Base-by-base conservation (phyloP, 2,329 filamentous ascomycete genomes). In the Cadophora sp. region DNA sequence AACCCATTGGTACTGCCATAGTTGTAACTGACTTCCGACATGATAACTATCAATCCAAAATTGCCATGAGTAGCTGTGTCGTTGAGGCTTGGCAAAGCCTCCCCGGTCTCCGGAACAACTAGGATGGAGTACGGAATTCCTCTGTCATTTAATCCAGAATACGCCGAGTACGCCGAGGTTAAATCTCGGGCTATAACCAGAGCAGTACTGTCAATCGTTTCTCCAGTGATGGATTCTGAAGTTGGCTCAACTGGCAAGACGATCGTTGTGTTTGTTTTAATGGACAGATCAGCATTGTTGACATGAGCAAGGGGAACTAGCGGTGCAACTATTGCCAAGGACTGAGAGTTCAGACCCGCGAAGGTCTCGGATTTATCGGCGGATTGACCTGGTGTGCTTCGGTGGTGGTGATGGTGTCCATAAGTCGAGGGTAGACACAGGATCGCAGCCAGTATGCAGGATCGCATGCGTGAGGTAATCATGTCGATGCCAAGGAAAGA, bases 101-200 rank as follows among this genome's bases (percentile, higher is more conserved):
- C 77, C 14, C 87, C 87, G 8, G 74, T 72, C 71, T 85, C 79
- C 11, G 86, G 85, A n/a, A 89, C 85, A 22, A 83, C 70, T 11
- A 88, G 72, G 6, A 82, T 79, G 70, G 87, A 79, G 71, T 82
- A 89, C 1, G 86, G 85, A 68, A 89, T 89, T 30, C 85, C 87
- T 72, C 89, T 89, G 66, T 81, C 86, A 73, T 86, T 83, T 7
- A 89, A 80, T 22, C 86, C 86, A 14, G 82, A 82, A 47, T 81
- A 82, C 16, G 83, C 83, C 36, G 82, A 82, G n/a, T 77, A 78
- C 9, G 83, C 83, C 2, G 84, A 80, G 24, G 79, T 77, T 39
- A 80, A 71, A 73, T 88, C 85, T 69, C 82, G 80, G 47, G 85
- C 85, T 69, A 89, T 80, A 58, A 89, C 79, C 51, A 89, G 78